A percentile compares a stretch with the other conserved stretches of the same genome.
Evolutionary conservation across 2,329 filamentous ascomycete species (phyloP).

Genomic region (Drechslera avenae): DNA sequence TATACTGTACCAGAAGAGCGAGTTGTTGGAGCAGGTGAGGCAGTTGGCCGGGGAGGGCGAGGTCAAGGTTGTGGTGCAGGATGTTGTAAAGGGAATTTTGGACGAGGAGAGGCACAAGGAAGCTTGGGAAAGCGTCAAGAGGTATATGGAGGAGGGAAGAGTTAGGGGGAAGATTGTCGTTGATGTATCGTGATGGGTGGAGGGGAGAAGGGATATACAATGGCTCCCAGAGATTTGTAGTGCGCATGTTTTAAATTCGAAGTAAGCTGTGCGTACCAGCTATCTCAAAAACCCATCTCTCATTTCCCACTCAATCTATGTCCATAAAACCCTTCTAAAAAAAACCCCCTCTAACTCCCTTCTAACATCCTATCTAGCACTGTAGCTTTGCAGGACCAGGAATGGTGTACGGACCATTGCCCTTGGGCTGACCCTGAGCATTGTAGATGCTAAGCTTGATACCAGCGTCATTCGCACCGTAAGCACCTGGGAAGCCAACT

Average conservation of each 20-base stretch:
- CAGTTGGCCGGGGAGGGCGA: conserved; percentile 29
- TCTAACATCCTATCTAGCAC: conserved; percentile 45
- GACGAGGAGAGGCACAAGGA: conserved; percentile 20
- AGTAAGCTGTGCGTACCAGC: too few relatives aligned
- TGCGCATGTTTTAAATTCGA: too few relatives aligned
- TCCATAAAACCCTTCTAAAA: too few relatives aligned
- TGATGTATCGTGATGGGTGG: conserved; percentile 9
- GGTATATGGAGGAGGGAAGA: conserved; percentile 34
- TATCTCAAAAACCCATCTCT: too few relatives aligned
- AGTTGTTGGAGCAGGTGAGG: conserved; percentile 30
- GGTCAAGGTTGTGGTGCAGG: conserved; percentile 33
- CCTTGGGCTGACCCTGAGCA: conserved; percentile 24
- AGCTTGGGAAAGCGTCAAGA: conserved; percentile 32
- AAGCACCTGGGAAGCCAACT: conserved; percentile 47
- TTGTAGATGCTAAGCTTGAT: conserved; percentile 42
- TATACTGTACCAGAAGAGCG: conserved; percentile 27
- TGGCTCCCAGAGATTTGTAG: too few relatives aligned
- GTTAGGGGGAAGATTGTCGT: conserved; percentile 41
- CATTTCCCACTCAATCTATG: too few relatives aligned
- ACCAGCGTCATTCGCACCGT: conserved; percentile 36
- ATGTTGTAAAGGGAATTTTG: conserved; percentile 35
- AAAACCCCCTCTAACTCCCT: too few relatives aligned
- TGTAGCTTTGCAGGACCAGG: conserved; percentile 58
- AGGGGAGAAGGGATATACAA: too few relatives aligned
- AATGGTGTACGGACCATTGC: conserved; percentile 52